phyloP scores from a whole-genome alignment of 345 rosid genomes.

The Eucalyptus cloeziana region DNA sequence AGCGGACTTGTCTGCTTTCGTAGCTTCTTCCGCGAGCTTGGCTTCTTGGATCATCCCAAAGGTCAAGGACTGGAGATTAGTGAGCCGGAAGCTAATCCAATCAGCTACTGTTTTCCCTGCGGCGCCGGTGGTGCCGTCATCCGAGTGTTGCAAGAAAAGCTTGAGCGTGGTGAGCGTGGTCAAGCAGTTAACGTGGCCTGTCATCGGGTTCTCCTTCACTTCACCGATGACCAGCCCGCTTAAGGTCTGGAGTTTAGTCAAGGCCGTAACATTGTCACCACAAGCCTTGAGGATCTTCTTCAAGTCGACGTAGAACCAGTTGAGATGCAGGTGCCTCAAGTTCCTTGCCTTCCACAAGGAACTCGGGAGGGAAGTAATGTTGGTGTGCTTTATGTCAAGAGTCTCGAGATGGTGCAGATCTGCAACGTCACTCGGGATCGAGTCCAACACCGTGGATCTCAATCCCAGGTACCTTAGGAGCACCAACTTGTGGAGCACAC shows the following conservation, averaged over 20 bases:
- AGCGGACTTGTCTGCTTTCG: too few species aligned
- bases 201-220: neutral
- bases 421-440: neutral
- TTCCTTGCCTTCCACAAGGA: neutral
- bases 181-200: neutral
- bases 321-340: neutral
- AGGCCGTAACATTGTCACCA: neutral
- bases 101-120: neutral
- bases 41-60: neutral
- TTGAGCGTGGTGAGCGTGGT: neutral
- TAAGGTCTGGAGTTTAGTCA: neutral
- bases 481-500: neutral
- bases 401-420: neutral
- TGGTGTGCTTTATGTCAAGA: constrained; percentile 7
- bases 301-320: neutral
- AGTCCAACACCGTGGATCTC: constrained; percentile 6
- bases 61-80: neutral
- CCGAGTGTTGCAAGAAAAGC: neutral
- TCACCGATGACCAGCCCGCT: neutral
- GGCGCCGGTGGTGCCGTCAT: neutral
- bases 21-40: neutral
- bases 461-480: constrained; percentile 9
- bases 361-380: neutral
- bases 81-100: neutral
- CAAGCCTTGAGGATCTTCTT: neutral